Conservation (phyloP, 2,329 filamentous ascomycete species). For the Fusarium mexicanum region DNA sequence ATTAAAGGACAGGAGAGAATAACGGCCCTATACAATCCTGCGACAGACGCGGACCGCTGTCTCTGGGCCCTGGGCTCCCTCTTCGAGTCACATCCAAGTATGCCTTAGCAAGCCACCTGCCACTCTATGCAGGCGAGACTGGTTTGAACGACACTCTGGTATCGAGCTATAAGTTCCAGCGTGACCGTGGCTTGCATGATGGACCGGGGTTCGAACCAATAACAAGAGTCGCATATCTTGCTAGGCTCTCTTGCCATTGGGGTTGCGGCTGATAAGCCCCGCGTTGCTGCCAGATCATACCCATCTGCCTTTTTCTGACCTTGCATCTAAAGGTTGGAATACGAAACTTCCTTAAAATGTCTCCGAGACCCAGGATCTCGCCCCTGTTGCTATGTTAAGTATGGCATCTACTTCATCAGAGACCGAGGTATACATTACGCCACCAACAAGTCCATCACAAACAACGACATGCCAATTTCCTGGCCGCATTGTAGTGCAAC, state of each 20-base stretch:
- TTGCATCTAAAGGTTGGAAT: background rate
- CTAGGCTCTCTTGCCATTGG: too few relatives aligned
- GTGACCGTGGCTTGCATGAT: background rate
- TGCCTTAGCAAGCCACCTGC: background rate
- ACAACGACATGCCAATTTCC: background rate
- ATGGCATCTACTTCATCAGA: background rate
- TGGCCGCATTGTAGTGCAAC: background rate
- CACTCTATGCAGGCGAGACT: background rate
- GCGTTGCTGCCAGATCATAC: background rate
- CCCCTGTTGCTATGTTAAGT: background rate
- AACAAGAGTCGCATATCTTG: background rate
- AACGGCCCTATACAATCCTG: background rate
- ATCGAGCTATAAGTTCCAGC: background rate
- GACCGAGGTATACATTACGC: background rate
- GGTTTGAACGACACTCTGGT: too few relatives aligned
- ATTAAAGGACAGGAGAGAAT: background rate
- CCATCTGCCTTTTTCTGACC: background rate
- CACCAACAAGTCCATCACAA: background rate
- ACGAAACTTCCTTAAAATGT: background rate
- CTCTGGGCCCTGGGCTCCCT: background rate
- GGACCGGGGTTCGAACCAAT: background rate
- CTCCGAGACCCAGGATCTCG: background rate
- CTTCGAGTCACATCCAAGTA: background rate
- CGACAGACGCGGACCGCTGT: background rate
- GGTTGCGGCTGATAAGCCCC: background rate